Evolutionary conservation across 495 filamentous ascomycete genomes (phyloP).

Genomic region (Podospora fimiseda): DNA sequence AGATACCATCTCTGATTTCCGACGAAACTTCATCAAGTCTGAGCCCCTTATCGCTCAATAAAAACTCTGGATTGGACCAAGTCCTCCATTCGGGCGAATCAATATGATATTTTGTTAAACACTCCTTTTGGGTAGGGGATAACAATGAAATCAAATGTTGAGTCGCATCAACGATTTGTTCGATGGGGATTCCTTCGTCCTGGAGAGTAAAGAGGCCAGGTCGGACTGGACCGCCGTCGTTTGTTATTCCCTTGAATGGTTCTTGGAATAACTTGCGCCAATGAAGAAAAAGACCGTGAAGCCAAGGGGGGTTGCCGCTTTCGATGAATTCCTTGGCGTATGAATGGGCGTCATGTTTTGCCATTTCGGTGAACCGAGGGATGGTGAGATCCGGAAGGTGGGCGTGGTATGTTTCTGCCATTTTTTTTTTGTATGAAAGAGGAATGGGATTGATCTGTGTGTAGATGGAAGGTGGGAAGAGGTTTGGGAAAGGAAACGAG

Average conservation of each 20-base stretch:
- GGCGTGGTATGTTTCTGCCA: slow-evolving; percentile 21
- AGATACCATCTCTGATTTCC: slow-evolving; percentile 39
- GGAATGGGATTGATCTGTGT: no score
- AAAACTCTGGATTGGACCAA: slow-evolving; percentile 72
- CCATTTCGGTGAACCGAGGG: slow-evolving; percentile 57
- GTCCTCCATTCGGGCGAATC: slow-evolving; percentile 66
- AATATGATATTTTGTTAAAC: slow-evolving; percentile 49
- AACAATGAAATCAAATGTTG: slow-evolving; percentile 38
- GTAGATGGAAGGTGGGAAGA: no score
- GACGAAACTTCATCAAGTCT: slow-evolving; percentile 54
- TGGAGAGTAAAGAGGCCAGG: slow-evolving; percentile 51
- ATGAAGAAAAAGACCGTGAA: slow-evolving; percentile 58
- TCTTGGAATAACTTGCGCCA: slow-evolving; percentile 60
- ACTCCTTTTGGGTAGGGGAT: slow-evolving; percentile 44
- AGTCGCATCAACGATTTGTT: slow-evolving; percentile 46
- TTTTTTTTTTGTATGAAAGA: neutral
- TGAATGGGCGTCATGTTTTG: slow-evolving; percentile 56
- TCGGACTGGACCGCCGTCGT: slow-evolving; percentile 53
- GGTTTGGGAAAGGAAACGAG: neutral
- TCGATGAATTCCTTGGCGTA: slow-evolving; percentile 58
- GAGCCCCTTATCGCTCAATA: slow-evolving; percentile 55
- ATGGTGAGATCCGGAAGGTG: slow-evolving; percentile 56
- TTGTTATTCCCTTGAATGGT: slow-evolving; percentile 66
- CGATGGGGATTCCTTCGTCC: slow-evolving; percentile 57
- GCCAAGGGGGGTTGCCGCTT: slow-evolving; percentile 56